Percentiles rank a stretch among this genome's conserved stretches.
phyloP scores from a whole-genome alignment of 306 rosid genomes.

The Casuarina glauca region DNA sequence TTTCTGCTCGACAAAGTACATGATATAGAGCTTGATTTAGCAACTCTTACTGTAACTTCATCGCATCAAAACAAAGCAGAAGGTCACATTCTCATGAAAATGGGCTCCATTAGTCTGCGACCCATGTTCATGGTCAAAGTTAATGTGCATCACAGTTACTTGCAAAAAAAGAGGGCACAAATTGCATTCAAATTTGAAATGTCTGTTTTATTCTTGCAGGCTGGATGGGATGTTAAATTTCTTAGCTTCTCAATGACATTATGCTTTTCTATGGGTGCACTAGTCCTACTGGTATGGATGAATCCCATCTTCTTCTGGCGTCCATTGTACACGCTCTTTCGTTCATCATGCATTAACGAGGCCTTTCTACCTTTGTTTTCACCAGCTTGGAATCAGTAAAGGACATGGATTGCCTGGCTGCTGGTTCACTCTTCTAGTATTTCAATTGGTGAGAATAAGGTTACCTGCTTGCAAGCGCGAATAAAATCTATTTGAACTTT shows the following conservation, averaged over 20 bases:
- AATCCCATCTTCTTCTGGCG: constrained; percentile 19
- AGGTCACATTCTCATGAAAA: background rate
- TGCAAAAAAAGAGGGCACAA: background rate
- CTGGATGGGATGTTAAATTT: constrained; percentile 16
- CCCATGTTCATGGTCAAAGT: background rate
- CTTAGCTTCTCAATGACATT: constrained; percentile 76
- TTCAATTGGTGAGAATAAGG: constrained; percentile 77
- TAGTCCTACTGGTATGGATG: constrained; percentile 10
- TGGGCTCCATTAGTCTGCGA: too few species aligned
- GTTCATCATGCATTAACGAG: constrained; percentile 17
- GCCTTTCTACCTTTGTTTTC: constrained; percentile 10
- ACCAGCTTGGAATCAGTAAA: constrained; percentile 53
- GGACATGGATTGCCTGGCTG: too few species aligned
- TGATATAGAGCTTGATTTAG: background rate
- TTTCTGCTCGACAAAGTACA: background rate
- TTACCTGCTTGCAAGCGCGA: constrained; percentile 17
- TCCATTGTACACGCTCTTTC: constrained; percentile 18
- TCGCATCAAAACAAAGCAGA: background rate
- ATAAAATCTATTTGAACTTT: constrained; percentile 16
- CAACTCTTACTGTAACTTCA: background rate
- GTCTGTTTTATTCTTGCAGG: constrained; percentile 47
- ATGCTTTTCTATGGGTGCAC: constrained; percentile 64
- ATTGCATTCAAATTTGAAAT: background rate
- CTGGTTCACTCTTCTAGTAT: constrained; percentile 41
- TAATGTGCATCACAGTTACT: background rate